Percentiles rank a stretch among this genome's conserved stretches.
phyloP scores from a whole-genome alignment of 1,139 yeast species.

The Ogataea hybrid region DNA sequence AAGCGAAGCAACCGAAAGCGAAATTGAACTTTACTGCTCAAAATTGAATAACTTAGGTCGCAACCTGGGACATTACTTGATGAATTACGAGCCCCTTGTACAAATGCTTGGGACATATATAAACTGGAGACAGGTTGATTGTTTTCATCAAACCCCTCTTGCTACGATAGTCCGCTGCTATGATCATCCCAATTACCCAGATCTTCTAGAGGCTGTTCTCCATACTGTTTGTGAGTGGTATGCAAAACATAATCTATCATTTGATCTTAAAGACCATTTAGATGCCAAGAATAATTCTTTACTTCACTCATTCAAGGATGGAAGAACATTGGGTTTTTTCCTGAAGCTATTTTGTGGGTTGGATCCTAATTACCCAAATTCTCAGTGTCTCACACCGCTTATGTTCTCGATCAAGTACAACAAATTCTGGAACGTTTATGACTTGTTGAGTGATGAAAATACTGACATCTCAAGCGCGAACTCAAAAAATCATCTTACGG shows the following conservation, averaged over 20 bases:
- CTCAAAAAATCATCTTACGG: conserved; percentile 38
- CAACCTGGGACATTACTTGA: conserved; percentile 71
- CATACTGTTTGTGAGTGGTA: conserved; percentile 45
- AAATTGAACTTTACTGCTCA: conserved; percentile 46
- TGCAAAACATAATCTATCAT: conserved; percentile 25
- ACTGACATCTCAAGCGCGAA: conserved; percentile 47
- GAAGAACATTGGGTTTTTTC: conserved; percentile 26
- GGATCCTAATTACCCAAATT: conserved; percentile 65
- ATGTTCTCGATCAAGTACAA: conserved; percentile 71
- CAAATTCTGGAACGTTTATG: conserved; percentile 47
- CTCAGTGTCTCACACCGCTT: conserved; percentile 63
- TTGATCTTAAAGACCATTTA: conserved; percentile 58
- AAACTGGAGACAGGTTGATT: conserved; percentile 72
- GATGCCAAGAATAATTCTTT: conserved; percentile 73
- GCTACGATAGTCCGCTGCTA: conserved; percentile 76
- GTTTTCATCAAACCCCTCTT: conserved; percentile 74
- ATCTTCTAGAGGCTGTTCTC: conserved; percentile 49
- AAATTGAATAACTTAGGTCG: conserved; percentile 50
- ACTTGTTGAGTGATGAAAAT: conserved; percentile 32
- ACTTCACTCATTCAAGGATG: conserved; percentile 45
- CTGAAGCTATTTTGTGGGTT: conserved; percentile 37
- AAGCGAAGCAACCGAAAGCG: conserved; percentile 40
- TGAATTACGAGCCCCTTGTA: conserved; percentile 56
- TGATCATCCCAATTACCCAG: conserved; percentile 66
- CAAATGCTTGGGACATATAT: conserved; percentile 53